Percentiles rank a stretch among this genome's conserved stretches.
These are phyloP conservation scores for Cucumis hystrix DNA, from an alignment of 306 rosid genomes.

Conservation along the genomic window DNA sequence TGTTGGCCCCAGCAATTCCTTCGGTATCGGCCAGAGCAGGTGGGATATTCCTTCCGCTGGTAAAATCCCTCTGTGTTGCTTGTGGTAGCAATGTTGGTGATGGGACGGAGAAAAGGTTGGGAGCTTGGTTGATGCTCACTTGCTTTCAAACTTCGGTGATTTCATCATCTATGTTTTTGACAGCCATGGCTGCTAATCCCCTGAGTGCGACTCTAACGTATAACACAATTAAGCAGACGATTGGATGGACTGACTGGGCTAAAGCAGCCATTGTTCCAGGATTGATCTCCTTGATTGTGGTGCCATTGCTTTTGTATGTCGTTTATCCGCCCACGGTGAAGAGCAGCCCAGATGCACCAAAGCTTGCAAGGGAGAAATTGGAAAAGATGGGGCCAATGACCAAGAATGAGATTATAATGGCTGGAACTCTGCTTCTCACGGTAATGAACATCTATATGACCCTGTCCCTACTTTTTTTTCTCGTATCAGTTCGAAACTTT, in stretches of 20 bases:
- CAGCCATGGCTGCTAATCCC: constrained; percentile 98
- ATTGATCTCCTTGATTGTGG: constrained; percentile 65
- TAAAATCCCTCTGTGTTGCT: constrained; percentile 77
- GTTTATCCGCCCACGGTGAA: constrained; percentile 81
- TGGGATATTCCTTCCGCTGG: constrained; percentile 83
- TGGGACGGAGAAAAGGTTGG: constrained; percentile 65
- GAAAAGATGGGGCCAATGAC: constrained; percentile 86
- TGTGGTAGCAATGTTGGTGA: constrained; percentile 94
- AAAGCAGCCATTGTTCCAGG: constrained; percentile 88
- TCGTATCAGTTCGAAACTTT: not conserved
- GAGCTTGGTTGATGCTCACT: constrained; percentile 96
- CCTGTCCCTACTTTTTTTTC: not conserved
- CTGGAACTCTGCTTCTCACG: constrained; percentile 78
- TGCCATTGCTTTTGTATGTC: constrained; percentile 67
- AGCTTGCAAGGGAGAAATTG: constrained; percentile 79
- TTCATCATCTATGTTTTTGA: constrained; percentile 93
- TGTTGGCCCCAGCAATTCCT: constrained; percentile 90
- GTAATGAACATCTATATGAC: constrained; percentile 17
- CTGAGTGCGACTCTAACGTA: constrained; percentile 60
- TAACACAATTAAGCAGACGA: constrained; percentile 63
- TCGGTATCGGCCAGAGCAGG: constrained; percentile 94
- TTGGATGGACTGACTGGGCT: constrained; percentile 99
- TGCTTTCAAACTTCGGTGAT: constrained; percentile 93
- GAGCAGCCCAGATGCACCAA: constrained; percentile 88
- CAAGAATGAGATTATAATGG: constrained; percentile 69